These are phyloP conservation scores for Penicillium expansum DNA, from an alignment of 2,329 filamentous ascomycete genomes.

Conservation along the genomic window DNA sequence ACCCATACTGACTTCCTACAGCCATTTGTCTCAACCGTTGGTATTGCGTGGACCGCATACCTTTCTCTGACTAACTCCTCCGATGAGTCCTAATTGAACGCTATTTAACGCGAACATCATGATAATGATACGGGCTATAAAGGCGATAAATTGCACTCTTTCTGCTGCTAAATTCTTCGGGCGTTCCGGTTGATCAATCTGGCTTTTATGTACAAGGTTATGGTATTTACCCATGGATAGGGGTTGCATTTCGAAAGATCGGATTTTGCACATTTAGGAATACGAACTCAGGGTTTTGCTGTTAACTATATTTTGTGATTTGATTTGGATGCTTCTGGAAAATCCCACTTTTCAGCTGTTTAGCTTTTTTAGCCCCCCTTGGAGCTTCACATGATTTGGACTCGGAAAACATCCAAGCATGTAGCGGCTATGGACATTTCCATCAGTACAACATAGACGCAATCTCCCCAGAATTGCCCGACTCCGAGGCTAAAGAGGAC, in stretches of 20 bases:
- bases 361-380: too few relatives aligned
- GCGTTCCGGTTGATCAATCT: constrained; percentile 17
- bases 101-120: constrained; percentile 10
- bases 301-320: background rate
- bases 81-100: constrained; percentile 57
- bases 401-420: background rate
- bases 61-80: constrained; percentile 86
- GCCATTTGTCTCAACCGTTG: constrained; percentile 93
- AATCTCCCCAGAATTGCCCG: constrained; percentile 26
- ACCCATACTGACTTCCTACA: constrained; percentile 38
- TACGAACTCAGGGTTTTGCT: constrained; percentile 5
- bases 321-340: constrained; percentile 3
- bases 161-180: constrained; percentile 8
- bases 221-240: constrained; percentile 7
- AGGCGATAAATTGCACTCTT: constrained; percentile 12
- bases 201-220: constrained; percentile 17
- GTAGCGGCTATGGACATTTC: constrained; percentile 21
- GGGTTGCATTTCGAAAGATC: constrained; percentile 19
- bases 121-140: constrained; percentile 16
- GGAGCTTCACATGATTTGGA: constrained; percentile 2
- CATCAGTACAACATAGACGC: constrained; percentile 25
- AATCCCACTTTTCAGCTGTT: background rate
- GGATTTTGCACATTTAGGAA: constrained; percentile 9
- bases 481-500: constrained; percentile 24
- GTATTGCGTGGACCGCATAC: constrained; percentile 97